Base-by-base conservation (phyloP, 768 basidiomycete genomes). In the Serendipita sp. region DNA sequence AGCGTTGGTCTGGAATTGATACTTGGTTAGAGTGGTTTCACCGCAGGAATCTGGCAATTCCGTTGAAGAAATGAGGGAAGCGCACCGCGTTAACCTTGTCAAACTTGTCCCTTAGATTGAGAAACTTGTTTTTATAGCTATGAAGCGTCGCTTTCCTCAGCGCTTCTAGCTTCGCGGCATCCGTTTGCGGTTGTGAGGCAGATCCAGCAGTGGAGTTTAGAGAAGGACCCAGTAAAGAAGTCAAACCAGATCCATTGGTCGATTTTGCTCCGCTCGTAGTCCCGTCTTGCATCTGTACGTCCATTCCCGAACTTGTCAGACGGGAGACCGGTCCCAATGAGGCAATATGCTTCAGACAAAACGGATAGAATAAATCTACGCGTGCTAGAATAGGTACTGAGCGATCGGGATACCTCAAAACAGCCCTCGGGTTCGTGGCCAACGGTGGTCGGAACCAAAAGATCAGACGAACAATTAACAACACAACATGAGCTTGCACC, bases 101-200 rank as follows among this genome's bases (percentile, higher is more conserved):
- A 33, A 60, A 60, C 29, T 60, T 60, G 55, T 60, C 55, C 10
- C 55, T 10, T 8, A 60, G 55, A 37, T 60, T 60, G 27, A 60
- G 34, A n/a, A 60, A 60, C 55, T 60, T 60, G 55, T 60, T 60
- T 34, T 60, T 60, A 34, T 60, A 60, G 55, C 55, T 60, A 18
- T 60, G 27, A 18, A 60, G 55, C 1, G 55, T 60, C 29, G 55
- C 55, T 36, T 60, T 60, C 8, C 55, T 23, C 23, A 60, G 10
- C 1, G 55, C 55, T n/a, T 60, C 55, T 10, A 60, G 55, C 29
- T 60, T 60, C 16, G 55, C 55, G n/a, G 55, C 55, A 34, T 60
- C 55, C 29, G 31, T 27, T 13, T 40, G 40, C 13, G 40, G 6
- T 13, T 40, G 40, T 40, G 40, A 6, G 13, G 40, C 40, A 5